Evolutionary conservation across 1,284 basidiomycete species (phyloP), one percentile per base, ranked within the genome.

Genomic region (Cutaneotrichosporon mucoides): DNA sequence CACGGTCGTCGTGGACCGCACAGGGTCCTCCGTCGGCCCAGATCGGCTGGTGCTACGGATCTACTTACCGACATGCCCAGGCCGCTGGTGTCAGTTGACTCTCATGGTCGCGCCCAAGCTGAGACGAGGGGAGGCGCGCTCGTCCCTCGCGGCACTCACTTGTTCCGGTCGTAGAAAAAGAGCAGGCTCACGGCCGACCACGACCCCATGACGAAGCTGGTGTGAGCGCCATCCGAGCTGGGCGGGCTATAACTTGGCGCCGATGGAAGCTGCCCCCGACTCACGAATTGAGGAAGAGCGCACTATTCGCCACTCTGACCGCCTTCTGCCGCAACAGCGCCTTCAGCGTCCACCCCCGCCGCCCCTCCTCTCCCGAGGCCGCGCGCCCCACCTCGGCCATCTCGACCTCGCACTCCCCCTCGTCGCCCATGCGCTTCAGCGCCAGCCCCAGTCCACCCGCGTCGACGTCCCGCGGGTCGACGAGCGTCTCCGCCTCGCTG

Each of bases 221-320:
- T 7, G 47, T 48, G 11, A 48, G 34, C 45, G 7, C 10, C 44
- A 33, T 10, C 15, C 42, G 42, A 43, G 6, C 42, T 43, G 13
- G 40, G 24, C 24, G 24, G 24, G 24, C 24, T 24, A 24, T 24
- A 24, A 24, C 24, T 24, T 24, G 24, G 24, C 24, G 24, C 24
- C 24, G 24, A 24, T 24, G 24, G 24, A 24, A 24, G 15, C 47
- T 62, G 69, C 70, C 75, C 9, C 62, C 59, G 1, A 73, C 66
- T 52, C 75, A 75, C 74, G 68, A 61, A 57, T 72, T 72, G 45
- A 76, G 50, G 51, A 77, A 76, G 60, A 70, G 65, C 34, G 70
- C 73, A 10, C 62, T 44, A 36, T 62, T 61, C 63, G 74, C 68
- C 5, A 73, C 62, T 48, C 64, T 64, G n/a, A 77, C 68, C 12